phyloP scores from a whole-genome alignment of 805 yeast species.

The Wickerhamomyces strasburgensis region DNA sequence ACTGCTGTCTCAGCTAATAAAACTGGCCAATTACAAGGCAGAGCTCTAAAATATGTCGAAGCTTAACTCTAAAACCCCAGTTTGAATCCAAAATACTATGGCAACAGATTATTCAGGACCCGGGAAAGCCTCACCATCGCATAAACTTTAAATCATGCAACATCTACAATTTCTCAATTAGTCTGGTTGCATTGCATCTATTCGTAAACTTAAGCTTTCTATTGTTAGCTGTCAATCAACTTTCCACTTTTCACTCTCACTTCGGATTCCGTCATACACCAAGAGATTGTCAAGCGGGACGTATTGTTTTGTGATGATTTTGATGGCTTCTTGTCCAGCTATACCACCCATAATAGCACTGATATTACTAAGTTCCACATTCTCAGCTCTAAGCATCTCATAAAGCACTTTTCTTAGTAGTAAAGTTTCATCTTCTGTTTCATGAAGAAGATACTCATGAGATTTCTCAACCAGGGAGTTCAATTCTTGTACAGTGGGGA shows the following conservation, averaged over 20 bases:
- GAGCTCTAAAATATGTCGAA: no score
- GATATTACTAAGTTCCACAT: slow-evolving; percentile 49
- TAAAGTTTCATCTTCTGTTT: slow-evolving; percentile 20
- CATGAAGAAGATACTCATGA: not conserved
- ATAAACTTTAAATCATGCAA: no score
- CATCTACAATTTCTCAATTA: no score
- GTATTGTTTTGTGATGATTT: slow-evolving; percentile 73
- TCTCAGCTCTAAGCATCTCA: slow-evolving; percentile 37
- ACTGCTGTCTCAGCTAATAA: no score
- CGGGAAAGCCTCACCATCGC: no score
- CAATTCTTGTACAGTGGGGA: slow-evolving; percentile 8
- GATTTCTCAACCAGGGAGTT: slow-evolving; percentile 1
- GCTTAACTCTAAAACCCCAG: no score
- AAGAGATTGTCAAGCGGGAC: slow-evolving; percentile 68
- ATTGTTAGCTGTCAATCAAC: slow-evolving; percentile 4
- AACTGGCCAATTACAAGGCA: no score
- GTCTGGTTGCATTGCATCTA: no score
- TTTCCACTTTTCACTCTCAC: slow-evolving; percentile 34
- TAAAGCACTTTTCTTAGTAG: slow-evolving; percentile 34
- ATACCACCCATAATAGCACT: slow-evolving; percentile 78
- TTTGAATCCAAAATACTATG: no score
- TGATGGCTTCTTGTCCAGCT: slow-evolving; percentile 78
- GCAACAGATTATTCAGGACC: no score
- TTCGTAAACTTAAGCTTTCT: no score
- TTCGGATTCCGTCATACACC: slow-evolving; percentile 66